A percentile compares a stretch with the other conserved stretches of the same genome.
Conservation (phyloP, 352 stramenopile genomes). For the Pythium rhizo-oryzae region DNA sequence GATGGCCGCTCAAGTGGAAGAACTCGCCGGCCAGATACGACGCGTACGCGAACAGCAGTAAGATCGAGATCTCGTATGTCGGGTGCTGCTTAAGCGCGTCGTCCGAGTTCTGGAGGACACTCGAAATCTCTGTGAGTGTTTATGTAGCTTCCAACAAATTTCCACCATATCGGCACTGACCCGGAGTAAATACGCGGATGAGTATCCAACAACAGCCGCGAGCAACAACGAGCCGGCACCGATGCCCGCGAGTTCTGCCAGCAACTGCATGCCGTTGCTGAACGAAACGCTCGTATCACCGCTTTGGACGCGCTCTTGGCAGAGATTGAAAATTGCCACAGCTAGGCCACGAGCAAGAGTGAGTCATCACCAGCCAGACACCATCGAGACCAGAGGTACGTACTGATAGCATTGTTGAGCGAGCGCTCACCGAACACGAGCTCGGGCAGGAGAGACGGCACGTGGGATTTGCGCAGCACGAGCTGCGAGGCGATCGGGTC, state of each 20-base stretch:
- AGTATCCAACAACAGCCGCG: conserved; percentile 44
- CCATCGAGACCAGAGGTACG: conserved; percentile 8
- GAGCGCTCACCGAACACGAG: conserved; percentile 92
- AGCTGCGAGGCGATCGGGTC: conserved; percentile 92
- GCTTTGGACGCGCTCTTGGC: conserved; percentile 34
- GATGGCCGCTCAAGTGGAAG: conserved; percentile 80
- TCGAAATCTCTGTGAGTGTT: too few relatives aligned
- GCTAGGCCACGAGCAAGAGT: conserved; percentile 18
- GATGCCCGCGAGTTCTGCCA: conserved; percentile 33
- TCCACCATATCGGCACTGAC: too few relatives aligned
- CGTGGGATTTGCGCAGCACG: conserved; percentile 90
- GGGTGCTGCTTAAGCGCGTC: conserved; percentile 49
- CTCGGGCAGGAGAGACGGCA: conserved; percentile 54
- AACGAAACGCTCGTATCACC: conserved; percentile 33
- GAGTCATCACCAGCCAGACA: background rate
- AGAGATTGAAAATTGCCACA: conserved; percentile 35
- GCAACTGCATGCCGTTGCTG: conserved; percentile 18
- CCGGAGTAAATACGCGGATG: conserved; percentile 50
- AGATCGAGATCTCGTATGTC: conserved; percentile 65
- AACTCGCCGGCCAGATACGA: conserved; percentile 74
- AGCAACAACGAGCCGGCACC: conserved; percentile 46
- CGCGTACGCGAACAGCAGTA: conserved; percentile 73
- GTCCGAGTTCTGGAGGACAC: conserved; percentile 34
- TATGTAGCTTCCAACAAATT: too few relatives aligned
- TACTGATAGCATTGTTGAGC: conserved; percentile 82